Conservation (phyloP, 805 yeast genomes). For the Blastobotrys peoriensis region DNA sequence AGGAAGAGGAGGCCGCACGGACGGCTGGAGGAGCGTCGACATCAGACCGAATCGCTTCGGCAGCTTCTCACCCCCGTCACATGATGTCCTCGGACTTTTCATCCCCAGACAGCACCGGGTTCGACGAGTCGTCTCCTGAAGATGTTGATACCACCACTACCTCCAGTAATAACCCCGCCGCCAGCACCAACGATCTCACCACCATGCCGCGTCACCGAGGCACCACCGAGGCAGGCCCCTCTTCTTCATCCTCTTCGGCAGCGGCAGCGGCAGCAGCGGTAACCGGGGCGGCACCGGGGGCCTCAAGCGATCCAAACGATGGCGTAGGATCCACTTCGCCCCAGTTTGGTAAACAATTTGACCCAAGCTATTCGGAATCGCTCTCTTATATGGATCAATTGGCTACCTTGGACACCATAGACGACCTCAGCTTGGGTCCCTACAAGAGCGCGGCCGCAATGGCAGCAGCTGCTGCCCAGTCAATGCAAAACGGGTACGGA, state of each 20-base stretch:
- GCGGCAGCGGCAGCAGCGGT: not conserved
- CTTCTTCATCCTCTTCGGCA: not conserved
- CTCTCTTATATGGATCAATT: slow-evolving; percentile 1
- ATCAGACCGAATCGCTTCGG: not conserved
- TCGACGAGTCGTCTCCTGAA: not conserved
- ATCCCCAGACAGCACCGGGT: not conserved
- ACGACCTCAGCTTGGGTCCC: slow-evolving; percentile 10
- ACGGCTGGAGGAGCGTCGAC: not conserved
- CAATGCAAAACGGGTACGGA: slow-evolving; percentile 7
- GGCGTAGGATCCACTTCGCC: not conserved
- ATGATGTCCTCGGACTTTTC: not conserved
- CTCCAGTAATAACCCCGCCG: too few relatives aligned
- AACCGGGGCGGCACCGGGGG: not conserved
- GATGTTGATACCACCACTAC: not conserved
- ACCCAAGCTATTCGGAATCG: slow-evolving; percentile 2
- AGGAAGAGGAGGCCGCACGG: not conserved
- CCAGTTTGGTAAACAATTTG: slow-evolving; percentile 2
- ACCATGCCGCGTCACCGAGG: not conserved
- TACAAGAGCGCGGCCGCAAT: slow-evolving; percentile 14
- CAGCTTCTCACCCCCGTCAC: not conserved
- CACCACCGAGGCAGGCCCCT: not conserved
- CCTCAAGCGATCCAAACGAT: not conserved
- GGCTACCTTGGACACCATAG: slow-evolving; percentile 2
- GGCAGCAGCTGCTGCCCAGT: slow-evolving; percentile 19
- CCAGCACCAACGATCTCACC: too few relatives aligned